Conservation (phyloP, 768 basidiomycete genomes). For the Galerina sulciceps region DNA sequence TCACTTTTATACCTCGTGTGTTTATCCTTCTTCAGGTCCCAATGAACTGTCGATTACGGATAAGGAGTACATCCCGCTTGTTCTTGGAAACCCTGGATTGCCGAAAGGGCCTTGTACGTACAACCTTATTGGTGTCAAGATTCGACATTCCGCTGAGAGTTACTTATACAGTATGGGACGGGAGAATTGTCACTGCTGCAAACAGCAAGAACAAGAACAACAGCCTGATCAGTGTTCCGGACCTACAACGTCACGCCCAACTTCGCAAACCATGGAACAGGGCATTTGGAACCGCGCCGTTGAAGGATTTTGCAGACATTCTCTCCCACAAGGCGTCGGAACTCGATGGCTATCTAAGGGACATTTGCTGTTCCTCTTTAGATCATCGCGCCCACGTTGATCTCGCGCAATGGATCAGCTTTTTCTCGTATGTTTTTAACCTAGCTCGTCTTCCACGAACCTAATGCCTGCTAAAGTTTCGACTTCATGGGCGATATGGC, state of each 20-base stretch:
- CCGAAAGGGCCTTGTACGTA: conserved; percentile 41
- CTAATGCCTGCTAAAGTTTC: conserved; percentile 23
- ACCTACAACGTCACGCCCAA: conserved; percentile 36
- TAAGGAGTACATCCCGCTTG: conserved; percentile 28
- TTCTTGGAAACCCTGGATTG: conserved; percentile 40
- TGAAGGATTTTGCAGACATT: conserved; percentile 29
- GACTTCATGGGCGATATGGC: conserved; percentile 45
- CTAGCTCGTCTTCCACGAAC: neutral
- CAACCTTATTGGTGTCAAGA: neutral
- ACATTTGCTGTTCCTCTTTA: conserved; percentile 11
- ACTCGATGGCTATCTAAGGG: conserved; percentile 17
- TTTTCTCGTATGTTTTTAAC: conserved; percentile 36
- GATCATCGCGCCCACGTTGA: conserved; percentile 24
- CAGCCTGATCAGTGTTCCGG: conserved; percentile 31
- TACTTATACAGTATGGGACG: neutral
- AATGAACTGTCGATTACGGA: conserved; percentile 47
- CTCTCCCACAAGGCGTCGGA: conserved; percentile 22
- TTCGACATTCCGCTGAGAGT: neutral
- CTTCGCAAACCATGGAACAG: conserved; percentile 44
- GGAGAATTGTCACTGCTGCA: neutral
- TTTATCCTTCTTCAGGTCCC: conserved; percentile 34
- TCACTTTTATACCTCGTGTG: neutral
- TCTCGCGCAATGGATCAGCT: conserved; percentile 38
- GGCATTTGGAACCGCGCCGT: conserved; percentile 36
- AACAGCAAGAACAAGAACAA: conserved; percentile 9